phyloP scores from a whole-genome alignment of 1,284 basidiomycete species.

The Meira nashicola region DNA sequence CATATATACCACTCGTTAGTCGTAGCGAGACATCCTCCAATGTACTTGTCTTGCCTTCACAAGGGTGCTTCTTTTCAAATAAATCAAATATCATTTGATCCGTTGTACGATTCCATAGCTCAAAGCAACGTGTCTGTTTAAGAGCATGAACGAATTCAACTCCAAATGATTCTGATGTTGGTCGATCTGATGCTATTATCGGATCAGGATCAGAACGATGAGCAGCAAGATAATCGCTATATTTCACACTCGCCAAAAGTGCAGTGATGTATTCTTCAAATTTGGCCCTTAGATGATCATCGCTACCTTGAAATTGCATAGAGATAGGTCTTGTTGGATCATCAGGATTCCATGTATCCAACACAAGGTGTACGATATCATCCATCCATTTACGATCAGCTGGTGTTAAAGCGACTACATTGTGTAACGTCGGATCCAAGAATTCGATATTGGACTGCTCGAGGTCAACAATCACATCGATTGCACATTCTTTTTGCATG shows the following conservation, averaged over 20 bases:
- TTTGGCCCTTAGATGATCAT: constrained; percentile 45
- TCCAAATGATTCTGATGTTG: constrained; percentile 28
- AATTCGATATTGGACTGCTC: constrained; percentile 41
- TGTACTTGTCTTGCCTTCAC: constrained; percentile 43
- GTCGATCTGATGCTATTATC: constrained; percentile 19
- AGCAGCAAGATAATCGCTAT: constrained; percentile 35
- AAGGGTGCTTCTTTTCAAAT: constrained; percentile 46
- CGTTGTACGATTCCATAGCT: constrained; percentile 35
- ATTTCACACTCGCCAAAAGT: constrained; percentile 44
- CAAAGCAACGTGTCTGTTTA: constrained; percentile 33
- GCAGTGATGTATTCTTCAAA: constrained; percentile 43
- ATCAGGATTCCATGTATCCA: constrained; percentile 46
- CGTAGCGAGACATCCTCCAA: constrained; percentile 48
- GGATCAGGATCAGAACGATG: constrained; percentile 25
- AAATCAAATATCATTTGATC: constrained; percentile 49
- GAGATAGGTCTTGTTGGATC: constrained; percentile 44
- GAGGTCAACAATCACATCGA: constrained; percentile 80
- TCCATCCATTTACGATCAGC: constrained; percentile 97
- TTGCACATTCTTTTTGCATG: constrained; percentile 73
- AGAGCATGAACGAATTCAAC: constrained; percentile 41
- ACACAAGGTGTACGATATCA: constrained; percentile 54
- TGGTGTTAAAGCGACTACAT: constrained; percentile 72
- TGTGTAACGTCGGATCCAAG: constrained; percentile 69
- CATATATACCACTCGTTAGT: constrained; percentile 43
- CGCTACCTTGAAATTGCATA: constrained; percentile 50